Evolutionary conservation across 2,329 filamentous ascomycete genomes (phyloP).

Genomic region (Claviceps monticola): DNA sequence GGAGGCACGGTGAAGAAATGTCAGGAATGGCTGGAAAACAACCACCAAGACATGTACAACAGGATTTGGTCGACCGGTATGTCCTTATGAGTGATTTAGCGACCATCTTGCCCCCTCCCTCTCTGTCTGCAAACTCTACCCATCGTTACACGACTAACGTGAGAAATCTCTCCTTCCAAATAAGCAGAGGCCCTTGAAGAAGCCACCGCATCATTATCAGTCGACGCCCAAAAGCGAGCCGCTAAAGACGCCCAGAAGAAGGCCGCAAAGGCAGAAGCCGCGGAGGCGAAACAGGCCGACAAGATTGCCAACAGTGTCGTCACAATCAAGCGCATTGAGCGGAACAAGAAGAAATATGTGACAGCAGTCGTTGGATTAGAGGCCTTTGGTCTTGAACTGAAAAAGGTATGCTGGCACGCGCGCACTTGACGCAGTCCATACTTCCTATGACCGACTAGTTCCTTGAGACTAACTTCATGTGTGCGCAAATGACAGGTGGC

Average conservation of each 20-base stretch:
- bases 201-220: conserved; percentile 70
- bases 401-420: conserved; percentile 45
- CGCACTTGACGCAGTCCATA: background rate
- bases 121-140: background rate
- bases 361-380: conserved; percentile 87
- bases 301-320: conserved; percentile 72
- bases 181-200: conserved; percentile 61
- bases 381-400: conserved; percentile 79
- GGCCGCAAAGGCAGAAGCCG: conserved; percentile 80
- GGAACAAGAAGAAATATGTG: conserved; percentile 95
- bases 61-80: conserved; percentile 76
- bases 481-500: conserved; percentile 37
- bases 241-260: conserved; percentile 97
- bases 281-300: conserved; percentile 70
- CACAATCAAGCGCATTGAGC: conserved; percentile 90
- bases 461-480: background rate
- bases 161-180: background rate
- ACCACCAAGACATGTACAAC: conserved; percentile 60
- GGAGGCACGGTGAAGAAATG: conserved; percentile 94
- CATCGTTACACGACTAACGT: background rate
- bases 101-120: background rate
- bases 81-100: conserved; percentile 7
- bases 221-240: conserved; percentile 87
- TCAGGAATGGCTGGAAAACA: conserved; percentile 80
- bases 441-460: no score